Conservation (phyloP, 306 rosid species). For the Glycine tomentella region DNA sequence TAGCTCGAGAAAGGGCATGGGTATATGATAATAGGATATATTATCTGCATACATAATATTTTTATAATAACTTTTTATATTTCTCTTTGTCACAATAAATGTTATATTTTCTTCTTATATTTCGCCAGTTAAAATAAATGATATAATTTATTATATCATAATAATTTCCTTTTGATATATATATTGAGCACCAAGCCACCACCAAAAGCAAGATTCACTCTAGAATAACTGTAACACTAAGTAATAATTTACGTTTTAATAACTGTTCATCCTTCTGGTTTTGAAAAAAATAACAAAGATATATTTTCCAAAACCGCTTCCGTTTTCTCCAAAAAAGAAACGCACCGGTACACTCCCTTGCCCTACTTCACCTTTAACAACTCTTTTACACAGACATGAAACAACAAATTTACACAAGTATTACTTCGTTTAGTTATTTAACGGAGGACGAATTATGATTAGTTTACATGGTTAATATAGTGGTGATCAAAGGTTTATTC, state of each 20-base stretch:
- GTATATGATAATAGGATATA: not conserved
- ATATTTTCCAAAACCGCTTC: constrained; percentile 58
- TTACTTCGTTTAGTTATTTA: constrained; percentile 46
- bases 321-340: constrained; percentile 36
- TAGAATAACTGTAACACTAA: constrained; percentile 44
- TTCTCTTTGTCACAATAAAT: not conserved
- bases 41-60: not conserved
- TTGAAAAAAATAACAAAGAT: constrained; percentile 8
- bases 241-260: constrained; percentile 49
- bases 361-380: constrained; percentile 44
- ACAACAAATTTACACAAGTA: constrained; percentile 34
- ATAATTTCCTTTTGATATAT: not conserved
- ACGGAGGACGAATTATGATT: constrained; percentile 36
- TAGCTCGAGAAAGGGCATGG: constrained; percentile 20
- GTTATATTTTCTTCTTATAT: not conserved
- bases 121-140: not conserved
- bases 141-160: not conserved
- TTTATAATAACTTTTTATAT: not conserved
- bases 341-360: constrained; percentile 49
- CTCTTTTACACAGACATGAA: constrained; percentile 39
- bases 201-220: constrained; percentile 17
- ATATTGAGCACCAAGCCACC: constrained; percentile 11
- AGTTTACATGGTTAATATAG: constrained; percentile 46
- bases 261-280: constrained; percentile 46
- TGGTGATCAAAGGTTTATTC: constrained; percentile 56